Base-by-base conservation (phyloP, 225 moss, liverwort and hornwort species). In the Climacium dendroides region DNA sequence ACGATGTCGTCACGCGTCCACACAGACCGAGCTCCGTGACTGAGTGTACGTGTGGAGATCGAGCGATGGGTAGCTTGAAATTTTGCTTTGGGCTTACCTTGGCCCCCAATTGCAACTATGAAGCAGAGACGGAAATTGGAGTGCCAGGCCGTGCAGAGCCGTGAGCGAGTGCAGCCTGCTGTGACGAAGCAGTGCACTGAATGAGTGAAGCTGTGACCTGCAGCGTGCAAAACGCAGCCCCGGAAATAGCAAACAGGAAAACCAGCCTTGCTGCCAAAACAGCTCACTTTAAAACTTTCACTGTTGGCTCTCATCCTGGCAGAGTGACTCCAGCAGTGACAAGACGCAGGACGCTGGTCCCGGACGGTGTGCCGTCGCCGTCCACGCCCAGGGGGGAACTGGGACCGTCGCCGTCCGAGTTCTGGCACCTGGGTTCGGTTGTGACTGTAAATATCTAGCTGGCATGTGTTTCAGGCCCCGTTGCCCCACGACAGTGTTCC, bases 211-310 rank as follows among this genome's bases (percentile, higher is more conserved):
- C 60, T 43, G 87, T 64, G 48, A 91, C 91, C 89, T 91, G 89
- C 91, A 91, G 91, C 89, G 73, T 87, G 91, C 82, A 17, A 78
- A 72, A 87, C 87, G 91, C 91, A 87, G 91, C 53, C 78, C 89
- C 78, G 65, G 53, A 71, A 87, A 81, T 83, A 78, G 83, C 52
- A 84, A 80, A n/a, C 80, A 67, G 75, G 11, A 60, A 74, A 74
- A 74, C 7, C 85, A 85, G 69, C 37, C 79, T n/a, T 13, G 23
- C 30, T 43, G 25, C 73, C 10, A 11, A 71, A 53, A 50, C 62
- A 79, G 64, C 72, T 70, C 28, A 55, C 35, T 70, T 34, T 55
- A 52, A 29, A 34, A 61, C 86, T 45, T n/a, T 54, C 52, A 50
- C 77, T 77, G 37, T 77, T 83, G 67, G 25, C 71, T 80, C 86